Conservation (phyloP, 129 eudicot species). For the Lactuca sativa region DNA sequence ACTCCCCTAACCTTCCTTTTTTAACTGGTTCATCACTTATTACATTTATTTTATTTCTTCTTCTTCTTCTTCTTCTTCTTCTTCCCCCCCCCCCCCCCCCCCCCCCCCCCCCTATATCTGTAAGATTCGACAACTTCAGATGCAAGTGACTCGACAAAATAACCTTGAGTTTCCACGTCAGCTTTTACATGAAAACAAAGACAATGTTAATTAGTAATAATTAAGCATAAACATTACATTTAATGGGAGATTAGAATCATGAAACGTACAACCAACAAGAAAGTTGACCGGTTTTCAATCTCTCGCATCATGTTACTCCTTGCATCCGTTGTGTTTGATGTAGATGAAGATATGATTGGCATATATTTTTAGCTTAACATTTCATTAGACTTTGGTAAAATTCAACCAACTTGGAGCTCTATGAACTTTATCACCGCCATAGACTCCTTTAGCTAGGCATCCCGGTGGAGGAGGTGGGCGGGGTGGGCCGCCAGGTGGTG, state of each 20-base stretch:
- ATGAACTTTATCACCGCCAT: slow-evolving; percentile 84
- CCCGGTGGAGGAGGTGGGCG: slow-evolving; percentile 95
- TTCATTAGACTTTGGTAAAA: slow-evolving; percentile 95
- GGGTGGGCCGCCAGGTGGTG: slow-evolving; percentile 70
- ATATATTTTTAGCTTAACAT: slow-evolving; percentile 92
- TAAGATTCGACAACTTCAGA: slow-evolving; percentile 77
- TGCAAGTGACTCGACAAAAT: slow-evolving; percentile 92
- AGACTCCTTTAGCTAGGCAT: slow-evolving; percentile 56
- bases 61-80: too few species aligned
- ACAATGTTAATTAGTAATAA: background rate
- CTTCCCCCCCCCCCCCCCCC: too few species aligned
- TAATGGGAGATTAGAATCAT: background rate
- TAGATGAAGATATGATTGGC: slow-evolving; percentile 48
- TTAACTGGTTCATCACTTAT: too few species aligned
- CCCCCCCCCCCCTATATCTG: slow-evolving; percentile 64
- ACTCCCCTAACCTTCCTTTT: too few species aligned
- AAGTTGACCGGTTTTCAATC: slow-evolving; percentile 93
- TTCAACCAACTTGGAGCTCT: slow-evolving; percentile 97
- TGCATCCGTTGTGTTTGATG: slow-evolving; percentile 63
- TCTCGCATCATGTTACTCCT: slow-evolving; percentile 99
- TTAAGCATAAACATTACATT: background rate
- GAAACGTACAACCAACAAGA: slow-evolving; percentile 80
- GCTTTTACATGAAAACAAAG: slow-evolving; percentile 79
- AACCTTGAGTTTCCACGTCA: slow-evolving; percentile 99
- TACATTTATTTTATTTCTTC: too few species aligned